Evolutionary conservation across 257 asterid genomes (phyloP).

Genomic region (Haberlea rhodopensis): DNA sequence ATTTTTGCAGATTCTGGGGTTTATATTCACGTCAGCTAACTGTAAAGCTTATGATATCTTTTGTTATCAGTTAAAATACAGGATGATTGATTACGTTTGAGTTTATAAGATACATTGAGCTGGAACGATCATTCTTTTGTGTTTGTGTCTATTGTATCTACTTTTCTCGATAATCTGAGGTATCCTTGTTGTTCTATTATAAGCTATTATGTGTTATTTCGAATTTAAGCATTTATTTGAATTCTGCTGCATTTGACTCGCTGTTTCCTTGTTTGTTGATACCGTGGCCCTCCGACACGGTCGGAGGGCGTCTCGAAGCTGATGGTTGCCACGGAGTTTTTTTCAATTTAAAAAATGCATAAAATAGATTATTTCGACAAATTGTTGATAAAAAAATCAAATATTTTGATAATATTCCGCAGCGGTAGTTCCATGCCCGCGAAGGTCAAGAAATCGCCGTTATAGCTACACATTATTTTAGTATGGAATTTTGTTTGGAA

Average conservation of each 20-base stretch:
- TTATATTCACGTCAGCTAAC: slow-evolving; percentile 39
- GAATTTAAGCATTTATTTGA: slow-evolving; percentile 14
- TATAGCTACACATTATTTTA: too few species aligned
- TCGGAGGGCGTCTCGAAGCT: too few species aligned
- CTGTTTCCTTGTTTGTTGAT: neutral
- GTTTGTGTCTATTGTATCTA: neutral
- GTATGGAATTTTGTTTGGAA: too few species aligned
- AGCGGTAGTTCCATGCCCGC: too few species aligned
- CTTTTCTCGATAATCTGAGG: slow-evolving; percentile 11
- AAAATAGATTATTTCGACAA: too few species aligned
- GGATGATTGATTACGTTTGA: slow-evolving; percentile 17
- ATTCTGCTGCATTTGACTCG: slow-evolving; percentile 2
- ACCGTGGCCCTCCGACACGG: too few species aligned
- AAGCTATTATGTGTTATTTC: neutral
- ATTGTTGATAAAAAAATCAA: too few species aligned
- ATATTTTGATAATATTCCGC: too few species aligned
- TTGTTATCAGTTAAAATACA: neutral
- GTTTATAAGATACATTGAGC: slow-evolving; percentile 13
- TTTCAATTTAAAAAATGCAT: too few species aligned
- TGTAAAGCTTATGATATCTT: slow-evolving; percentile 9
- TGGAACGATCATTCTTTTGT: slow-evolving; percentile 16
- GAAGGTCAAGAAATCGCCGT: too few species aligned
- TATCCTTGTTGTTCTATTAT: neutral
- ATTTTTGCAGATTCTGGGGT: slow-evolving; percentile 38
- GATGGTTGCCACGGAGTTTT: too few species aligned